These are phyloP conservation scores for Phytophthora macrochlamydospora DNA, from an alignment of 352 stramenopile genomes.

Conservation along the genomic window DNA sequence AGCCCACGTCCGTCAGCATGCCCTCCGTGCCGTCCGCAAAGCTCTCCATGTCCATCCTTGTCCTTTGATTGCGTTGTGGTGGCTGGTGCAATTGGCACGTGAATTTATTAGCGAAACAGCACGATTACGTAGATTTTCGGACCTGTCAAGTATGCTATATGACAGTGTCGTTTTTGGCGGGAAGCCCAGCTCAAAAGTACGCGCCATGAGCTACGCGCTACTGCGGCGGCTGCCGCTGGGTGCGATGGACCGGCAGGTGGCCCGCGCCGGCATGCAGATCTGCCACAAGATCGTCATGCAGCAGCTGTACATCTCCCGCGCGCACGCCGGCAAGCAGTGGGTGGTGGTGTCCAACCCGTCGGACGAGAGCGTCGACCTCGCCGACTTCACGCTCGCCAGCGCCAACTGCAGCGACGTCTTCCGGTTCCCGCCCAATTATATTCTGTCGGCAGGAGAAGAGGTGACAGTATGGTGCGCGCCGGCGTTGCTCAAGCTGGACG, in stretches of 20 bases:
- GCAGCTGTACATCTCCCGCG: constrained; percentile 85
- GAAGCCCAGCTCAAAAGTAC: constrained; percentile 25
- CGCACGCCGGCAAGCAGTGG: constrained; percentile 74
- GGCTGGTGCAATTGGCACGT: not conserved
- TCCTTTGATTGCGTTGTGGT: constrained; percentile 11
- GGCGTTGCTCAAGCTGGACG: constrained; percentile 61
- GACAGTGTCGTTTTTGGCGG: constrained; percentile 22
- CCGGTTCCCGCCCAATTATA: constrained; percentile 69
- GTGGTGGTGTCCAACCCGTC: constrained; percentile 86
- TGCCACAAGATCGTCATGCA: constrained; percentile 87
- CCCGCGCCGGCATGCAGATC: constrained; percentile 82
- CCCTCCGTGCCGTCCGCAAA: constrained; percentile 45
- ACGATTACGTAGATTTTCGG: not conserved
- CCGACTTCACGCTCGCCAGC: constrained; percentile 62
- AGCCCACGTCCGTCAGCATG: constrained; percentile 61
- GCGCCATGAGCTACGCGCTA: constrained; percentile 61
- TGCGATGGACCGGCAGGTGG: constrained; percentile 67
- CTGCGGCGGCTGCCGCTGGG: constrained; percentile 67
- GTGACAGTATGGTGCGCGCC: constrained; percentile 85
- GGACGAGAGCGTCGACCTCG: constrained; percentile 70
- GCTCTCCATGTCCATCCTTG: constrained; percentile 27
- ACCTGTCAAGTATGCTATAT: not conserved
- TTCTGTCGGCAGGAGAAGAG: constrained; percentile 74
- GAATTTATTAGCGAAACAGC: not conserved
- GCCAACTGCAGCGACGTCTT: constrained; percentile 56